Evolutionary conservation across 1,139 yeast genomes (phyloP).

Genomic region (Nakaseomyces bracarensis): DNA sequence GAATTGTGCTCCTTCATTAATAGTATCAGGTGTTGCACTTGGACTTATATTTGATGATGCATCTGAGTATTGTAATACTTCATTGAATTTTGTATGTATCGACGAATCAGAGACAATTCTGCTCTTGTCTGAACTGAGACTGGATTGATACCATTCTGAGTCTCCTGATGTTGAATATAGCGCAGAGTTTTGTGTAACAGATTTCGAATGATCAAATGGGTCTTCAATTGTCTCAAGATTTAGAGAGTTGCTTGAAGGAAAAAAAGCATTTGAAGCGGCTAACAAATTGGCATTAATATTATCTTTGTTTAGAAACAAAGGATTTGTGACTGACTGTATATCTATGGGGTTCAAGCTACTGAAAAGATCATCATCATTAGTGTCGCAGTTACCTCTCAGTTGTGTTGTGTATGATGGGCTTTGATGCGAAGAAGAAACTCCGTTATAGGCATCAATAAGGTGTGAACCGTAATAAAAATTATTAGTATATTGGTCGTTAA

Average conservation of each 20-base stretch:
- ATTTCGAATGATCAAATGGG: background rate
- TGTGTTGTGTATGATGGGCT: background rate
- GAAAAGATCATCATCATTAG: background rate
- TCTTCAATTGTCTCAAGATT: background rate
- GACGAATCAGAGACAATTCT: background rate
- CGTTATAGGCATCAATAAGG: background rate
- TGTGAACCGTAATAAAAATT: background rate
- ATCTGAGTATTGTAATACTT: background rate
- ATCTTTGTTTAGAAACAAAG: background rate
- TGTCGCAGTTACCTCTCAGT: background rate
- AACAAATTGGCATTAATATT: background rate
- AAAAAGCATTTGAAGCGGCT: background rate
- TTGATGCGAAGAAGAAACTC: background rate
- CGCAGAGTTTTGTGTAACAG: background rate
- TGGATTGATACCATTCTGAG: background rate
- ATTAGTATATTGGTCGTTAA: background rate
- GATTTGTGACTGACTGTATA: background rate
- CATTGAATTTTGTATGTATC: background rate
- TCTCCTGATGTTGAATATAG: background rate
- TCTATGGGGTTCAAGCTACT: background rate
- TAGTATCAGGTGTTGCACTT: background rate
- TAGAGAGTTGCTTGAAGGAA: background rate
- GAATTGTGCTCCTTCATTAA: background rate
- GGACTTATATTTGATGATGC: background rate
- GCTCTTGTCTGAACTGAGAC: background rate